phyloP scores from a whole-genome alignment of 2,329 filamentous ascomycete genomes.

The Triangularia verruculosa region DNA sequence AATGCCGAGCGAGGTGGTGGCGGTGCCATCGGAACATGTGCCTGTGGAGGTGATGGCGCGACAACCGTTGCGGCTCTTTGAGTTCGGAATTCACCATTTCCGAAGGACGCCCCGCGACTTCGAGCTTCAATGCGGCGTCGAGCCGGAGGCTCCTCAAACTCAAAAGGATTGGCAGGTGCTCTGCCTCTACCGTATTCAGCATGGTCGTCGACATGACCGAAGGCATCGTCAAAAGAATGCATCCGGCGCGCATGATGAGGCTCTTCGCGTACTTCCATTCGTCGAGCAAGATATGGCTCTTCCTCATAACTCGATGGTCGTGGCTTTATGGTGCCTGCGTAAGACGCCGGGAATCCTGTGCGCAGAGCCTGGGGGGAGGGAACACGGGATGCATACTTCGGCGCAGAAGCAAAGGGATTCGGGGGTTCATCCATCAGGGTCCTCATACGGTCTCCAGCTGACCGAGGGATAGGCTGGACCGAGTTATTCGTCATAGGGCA shows the following conservation, averaged over 20 bases:
- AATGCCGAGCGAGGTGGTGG: constrained; percentile 29
- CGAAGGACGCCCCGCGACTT: constrained; percentile 53
- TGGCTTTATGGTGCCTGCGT: constrained; percentile 24
- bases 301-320: constrained; percentile 45
- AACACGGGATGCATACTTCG: constrained; percentile 29
- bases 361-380: constrained; percentile 35
- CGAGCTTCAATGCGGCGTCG: constrained; percentile 34
- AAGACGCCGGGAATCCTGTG: constrained; percentile 27
- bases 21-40: constrained; percentile 26
- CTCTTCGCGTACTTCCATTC: constrained; percentile 48
- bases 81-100: constrained; percentile 56
- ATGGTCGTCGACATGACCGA: constrained; percentile 36
- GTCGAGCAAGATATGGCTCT: constrained; percentile 43
- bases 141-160: constrained; percentile 38
- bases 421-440: constrained; percentile 39
- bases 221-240: constrained; percentile 36
- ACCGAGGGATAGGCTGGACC: constrained; percentile 49
- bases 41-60: constrained; percentile 32
- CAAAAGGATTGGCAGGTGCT: constrained; percentile 35
- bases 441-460: constrained; percentile 47
- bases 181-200: constrained; percentile 34
- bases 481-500: constrained; percentile 76
- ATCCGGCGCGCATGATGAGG: constrained; percentile 37
- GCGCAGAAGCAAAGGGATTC: constrained; percentile 32
- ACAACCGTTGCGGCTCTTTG: constrained; percentile 38